These are phyloP conservation scores for Wallemia hederae DNA, from an alignment of 1,284 basidiomycete species.

Conservation along the genomic window DNA sequence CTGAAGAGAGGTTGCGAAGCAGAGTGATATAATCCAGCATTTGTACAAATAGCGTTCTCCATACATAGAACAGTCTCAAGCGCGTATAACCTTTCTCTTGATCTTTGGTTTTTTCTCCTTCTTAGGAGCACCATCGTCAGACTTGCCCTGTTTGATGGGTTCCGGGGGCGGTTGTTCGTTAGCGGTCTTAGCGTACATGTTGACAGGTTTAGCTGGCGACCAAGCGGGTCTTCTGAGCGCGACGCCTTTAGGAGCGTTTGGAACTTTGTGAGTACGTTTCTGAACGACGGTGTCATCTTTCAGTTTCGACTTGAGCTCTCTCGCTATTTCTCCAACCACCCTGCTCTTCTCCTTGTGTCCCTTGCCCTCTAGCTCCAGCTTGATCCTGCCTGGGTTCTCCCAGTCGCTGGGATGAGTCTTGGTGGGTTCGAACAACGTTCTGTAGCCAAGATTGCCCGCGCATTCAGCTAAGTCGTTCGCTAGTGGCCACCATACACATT, in stretches of 20 bases:
- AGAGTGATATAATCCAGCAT: too few species aligned
- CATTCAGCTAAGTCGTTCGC: neutral
- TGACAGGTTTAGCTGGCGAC: neutral
- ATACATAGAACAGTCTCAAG: neutral
- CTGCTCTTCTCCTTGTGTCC: conserved; percentile 25
- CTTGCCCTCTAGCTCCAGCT: conserved; percentile 31
- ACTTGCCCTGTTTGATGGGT: neutral
- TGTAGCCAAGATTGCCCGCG: neutral
- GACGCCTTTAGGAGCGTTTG: neutral
- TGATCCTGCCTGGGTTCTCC: neutral
- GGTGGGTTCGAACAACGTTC: neutral
- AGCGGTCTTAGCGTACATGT: neutral
- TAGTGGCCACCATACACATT: neutral
- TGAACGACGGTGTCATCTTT: neutral
- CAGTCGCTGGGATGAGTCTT: neutral
- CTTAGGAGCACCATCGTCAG: neutral
- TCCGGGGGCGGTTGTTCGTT: neutral
- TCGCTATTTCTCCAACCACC: conserved; percentile 30
- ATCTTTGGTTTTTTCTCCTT: neutral
- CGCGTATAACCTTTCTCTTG: neutral
- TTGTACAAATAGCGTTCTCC: too few species aligned
- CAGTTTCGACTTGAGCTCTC: conserved; percentile 23
- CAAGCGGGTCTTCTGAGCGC: neutral
- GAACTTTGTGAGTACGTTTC: neutral
- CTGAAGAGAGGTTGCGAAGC: too few species aligned